These are phyloP conservation scores for Pouteria glomerata DNA, from an alignment of 148 eudicot genomes.

Conservation along the genomic window DNA sequence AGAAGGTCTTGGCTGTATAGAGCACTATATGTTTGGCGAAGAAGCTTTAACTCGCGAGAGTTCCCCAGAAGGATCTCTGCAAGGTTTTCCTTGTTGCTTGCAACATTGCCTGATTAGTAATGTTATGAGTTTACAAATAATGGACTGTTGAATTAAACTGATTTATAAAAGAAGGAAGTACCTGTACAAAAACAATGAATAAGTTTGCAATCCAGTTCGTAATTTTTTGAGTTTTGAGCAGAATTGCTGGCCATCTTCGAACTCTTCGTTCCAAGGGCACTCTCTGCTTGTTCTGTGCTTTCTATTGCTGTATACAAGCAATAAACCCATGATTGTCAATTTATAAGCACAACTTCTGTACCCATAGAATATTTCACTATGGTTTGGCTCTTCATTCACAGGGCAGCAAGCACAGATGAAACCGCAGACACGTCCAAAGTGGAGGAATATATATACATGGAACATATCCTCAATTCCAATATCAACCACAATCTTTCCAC, in stretches of 20 bases:
- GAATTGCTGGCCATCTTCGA: constrained; percentile 2
- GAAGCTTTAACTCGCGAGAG: not conserved
- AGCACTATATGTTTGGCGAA: not conserved
- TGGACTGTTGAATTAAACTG: no score
- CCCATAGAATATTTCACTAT: not conserved
- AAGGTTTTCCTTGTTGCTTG: not conserved
- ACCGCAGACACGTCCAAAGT: constrained; percentile 6
- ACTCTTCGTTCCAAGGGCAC: not conserved
- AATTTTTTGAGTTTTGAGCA: not conserved
- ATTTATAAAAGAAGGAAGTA: no score
- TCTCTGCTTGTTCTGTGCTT: not conserved
- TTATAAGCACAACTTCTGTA: not conserved
- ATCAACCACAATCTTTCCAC: not conserved
- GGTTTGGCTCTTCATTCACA: constrained; percentile 1
- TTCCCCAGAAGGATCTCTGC: constrained; percentile 1
- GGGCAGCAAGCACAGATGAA: not conserved
- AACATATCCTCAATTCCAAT: constrained; percentile 10
- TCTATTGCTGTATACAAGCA: not conserved
- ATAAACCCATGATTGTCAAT: not conserved
- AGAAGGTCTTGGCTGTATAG: constrained; percentile 9
- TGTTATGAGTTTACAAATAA: not conserved
- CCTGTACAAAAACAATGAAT: not conserved
- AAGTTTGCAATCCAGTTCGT: not conserved
- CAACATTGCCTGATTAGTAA: not conserved
- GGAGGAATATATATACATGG: constrained; percentile 4